phyloP scores from a whole-genome alignment of 164 flowering plant species.

The Litsea cubeba region DNA sequence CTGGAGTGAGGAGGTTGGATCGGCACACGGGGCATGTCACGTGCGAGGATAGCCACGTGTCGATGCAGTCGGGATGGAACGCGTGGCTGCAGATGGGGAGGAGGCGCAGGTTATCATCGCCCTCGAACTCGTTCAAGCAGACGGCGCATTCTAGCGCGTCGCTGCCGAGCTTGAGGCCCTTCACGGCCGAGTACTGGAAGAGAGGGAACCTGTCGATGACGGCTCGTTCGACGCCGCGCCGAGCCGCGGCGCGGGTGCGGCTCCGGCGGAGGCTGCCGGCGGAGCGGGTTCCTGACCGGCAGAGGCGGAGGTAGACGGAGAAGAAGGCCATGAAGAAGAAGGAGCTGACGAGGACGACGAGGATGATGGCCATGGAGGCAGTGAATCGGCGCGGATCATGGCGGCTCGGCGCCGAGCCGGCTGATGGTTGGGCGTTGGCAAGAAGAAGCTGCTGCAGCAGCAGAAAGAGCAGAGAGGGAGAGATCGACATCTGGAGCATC shows the following conservation, averaged over 20 bases:
- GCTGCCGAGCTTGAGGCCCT: slow-evolving; percentile 31
- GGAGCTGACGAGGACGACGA: slow-evolving; percentile 3
- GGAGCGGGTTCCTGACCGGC: slow-evolving; percentile 2
- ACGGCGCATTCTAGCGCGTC: slow-evolving; percentile 38
- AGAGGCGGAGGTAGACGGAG: slow-evolving; percentile 10
- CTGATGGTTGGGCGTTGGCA: background rate
- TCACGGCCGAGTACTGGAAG: slow-evolving; percentile 29
- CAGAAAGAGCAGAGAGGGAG: background rate
- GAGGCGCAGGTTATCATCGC: slow-evolving; percentile 30
- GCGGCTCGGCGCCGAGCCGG: background rate
- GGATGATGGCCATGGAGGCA: slow-evolving; percentile 2
- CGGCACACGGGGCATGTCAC: slow-evolving; percentile 48
- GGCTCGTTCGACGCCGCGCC: slow-evolving; percentile 22
- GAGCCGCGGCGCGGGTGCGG: background rate
- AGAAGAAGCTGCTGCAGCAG: background rate
- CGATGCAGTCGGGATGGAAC: slow-evolving; percentile 43
- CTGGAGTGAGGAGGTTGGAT: slow-evolving; percentile 20
- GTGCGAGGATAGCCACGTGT: slow-evolving; percentile 32
- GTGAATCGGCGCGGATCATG: background rate
- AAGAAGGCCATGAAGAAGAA: slow-evolving; percentile 11
- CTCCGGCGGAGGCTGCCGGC: background rate
- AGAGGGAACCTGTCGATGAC: slow-evolving; percentile 30
- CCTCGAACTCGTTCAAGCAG: slow-evolving; percentile 36
- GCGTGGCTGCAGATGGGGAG: slow-evolving; percentile 39
- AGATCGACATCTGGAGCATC: background rate